Evolutionary conservation across 768 basidiomycete species (phyloP).

Genomic region (Rhizopogon vinicolor): DNA sequence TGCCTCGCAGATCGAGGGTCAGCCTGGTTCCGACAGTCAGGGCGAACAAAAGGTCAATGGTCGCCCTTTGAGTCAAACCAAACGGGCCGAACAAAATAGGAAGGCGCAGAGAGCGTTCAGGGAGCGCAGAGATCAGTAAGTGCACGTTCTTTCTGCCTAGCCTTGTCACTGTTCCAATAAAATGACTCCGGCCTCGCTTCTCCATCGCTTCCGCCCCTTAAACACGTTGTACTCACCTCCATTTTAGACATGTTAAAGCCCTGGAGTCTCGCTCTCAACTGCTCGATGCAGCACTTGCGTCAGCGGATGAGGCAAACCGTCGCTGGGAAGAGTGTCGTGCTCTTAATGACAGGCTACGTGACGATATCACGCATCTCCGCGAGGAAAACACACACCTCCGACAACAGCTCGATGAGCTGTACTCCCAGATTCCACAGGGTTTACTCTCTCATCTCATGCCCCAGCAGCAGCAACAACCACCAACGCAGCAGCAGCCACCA

Average conservation of each 20-base stretch:
- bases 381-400: conserved; percentile 31
- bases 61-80: conserved; percentile 70
- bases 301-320: conserved; percentile 83
- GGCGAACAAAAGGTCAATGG: conserved; percentile 21
- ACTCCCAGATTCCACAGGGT: conserved; percentile 21
- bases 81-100: conserved; percentile 91
- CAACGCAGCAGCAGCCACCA: conserved; percentile 14
- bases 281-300: conserved; percentile 80
- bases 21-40: conserved; percentile 7
- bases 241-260: conserved; percentile 73
- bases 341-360: conserved; percentile 80
- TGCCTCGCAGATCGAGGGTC: conserved; percentile 24
- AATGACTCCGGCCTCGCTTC: background rate
- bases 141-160: conserved; percentile 3
- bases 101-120: conserved; percentile 92
- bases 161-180: background rate
- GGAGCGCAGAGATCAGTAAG: conserved; percentile 85
- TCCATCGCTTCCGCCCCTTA: background rate
- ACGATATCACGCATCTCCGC: conserved; percentile 77
- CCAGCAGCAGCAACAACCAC: conserved; percentile 14
- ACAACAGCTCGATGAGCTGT: conserved; percentile 36
- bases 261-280: conserved; percentile 83
- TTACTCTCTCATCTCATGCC: conserved; percentile 12
- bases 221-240: conserved; percentile 10
- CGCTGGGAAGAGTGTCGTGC: conserved; percentile 91